A percentile compares a stretch with the other conserved stretches of the same genome.
phyloP scores from a whole-genome alignment of 2,329 filamentous ascomycete genomes.

The Diaporthe sp. region DNA sequence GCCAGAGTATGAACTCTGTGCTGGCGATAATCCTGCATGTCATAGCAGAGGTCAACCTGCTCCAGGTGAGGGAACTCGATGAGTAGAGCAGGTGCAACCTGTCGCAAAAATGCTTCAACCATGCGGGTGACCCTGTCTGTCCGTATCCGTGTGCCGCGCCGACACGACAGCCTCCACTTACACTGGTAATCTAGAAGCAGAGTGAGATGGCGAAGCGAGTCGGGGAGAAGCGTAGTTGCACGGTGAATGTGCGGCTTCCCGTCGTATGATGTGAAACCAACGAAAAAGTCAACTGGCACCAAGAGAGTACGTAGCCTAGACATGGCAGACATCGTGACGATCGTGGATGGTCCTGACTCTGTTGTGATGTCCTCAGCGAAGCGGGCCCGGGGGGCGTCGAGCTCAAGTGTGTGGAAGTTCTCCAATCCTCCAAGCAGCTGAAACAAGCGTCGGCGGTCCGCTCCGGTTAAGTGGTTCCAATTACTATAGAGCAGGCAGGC shows the following conservation, averaged over 20 bases:
- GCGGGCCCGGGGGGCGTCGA: rapidly evolving
- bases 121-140: too few species aligned
- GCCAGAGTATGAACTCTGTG: not conserved
- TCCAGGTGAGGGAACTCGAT: not conserved
- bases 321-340: not conserved
- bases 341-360: not conserved
- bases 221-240: not conserved
- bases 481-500: too few species aligned
- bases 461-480: rapidly evolving
- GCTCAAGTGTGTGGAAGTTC: not conserved
- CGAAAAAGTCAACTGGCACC: not conserved
- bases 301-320: not conserved
- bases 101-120: not conserved
- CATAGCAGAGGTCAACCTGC: not conserved
- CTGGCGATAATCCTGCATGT: not conserved
- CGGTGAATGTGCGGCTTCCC: too few species aligned
- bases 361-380: not conserved
- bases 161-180: too few species aligned
- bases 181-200: not conserved
- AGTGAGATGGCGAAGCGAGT: not conserved
- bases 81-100: not conserved
- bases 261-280: rapidly evolving
- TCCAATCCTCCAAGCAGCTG: not conserved
- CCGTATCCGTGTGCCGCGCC: rapidly evolving
- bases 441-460: not conserved